Conservation (phyloP, 1,284 basidiomycete genomes). For the Leccinum discolor region DNA sequence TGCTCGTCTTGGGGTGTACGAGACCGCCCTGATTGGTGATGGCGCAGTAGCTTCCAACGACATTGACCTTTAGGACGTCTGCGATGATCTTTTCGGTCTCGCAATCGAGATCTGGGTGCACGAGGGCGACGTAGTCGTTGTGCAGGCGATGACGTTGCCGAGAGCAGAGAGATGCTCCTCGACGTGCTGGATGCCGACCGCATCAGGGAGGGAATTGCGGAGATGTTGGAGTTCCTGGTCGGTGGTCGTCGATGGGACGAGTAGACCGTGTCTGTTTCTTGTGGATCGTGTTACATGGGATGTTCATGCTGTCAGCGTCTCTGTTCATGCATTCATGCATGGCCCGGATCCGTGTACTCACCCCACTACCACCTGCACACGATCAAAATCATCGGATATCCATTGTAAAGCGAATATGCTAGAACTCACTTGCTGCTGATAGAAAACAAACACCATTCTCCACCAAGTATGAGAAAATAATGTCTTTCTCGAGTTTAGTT, state of each 20-base stretch:
- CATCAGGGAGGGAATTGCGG: conserved; percentile 93
- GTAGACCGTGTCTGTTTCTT: conserved; percentile 95
- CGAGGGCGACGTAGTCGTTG: conserved; percentile 94
- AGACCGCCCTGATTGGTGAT: conserved; percentile 97
- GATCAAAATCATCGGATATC: no score
- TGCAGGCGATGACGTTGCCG: conserved; percentile 99
- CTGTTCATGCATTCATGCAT: no score
- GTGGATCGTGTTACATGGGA: conserved; percentile 3
- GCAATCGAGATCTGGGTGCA: conserved; percentile 96
- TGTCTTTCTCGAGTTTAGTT: no score
- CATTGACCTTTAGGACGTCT: conserved; percentile 96
- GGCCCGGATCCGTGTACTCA: no score
- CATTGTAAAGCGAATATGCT: no score
- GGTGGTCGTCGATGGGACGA: conserved; percentile 94
- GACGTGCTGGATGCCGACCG: conserved; percentile 92
- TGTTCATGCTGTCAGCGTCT: no score
- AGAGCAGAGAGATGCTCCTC: conserved; percentile 97
- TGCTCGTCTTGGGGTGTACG: conserved; percentile 96
- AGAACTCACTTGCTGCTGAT: no score
- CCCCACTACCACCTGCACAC: no score
- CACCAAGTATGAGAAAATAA: no score
- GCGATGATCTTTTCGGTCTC: conserved; percentile 99
- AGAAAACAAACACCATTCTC: no score
- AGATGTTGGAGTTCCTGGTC: conserved; percentile 99
- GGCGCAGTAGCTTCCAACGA: conserved; percentile 95